These are phyloP conservation scores for Tetrahymena thermophila DNA, from an alignment of 73 alveolate genomes.

Conservation along the genomic window DNA sequence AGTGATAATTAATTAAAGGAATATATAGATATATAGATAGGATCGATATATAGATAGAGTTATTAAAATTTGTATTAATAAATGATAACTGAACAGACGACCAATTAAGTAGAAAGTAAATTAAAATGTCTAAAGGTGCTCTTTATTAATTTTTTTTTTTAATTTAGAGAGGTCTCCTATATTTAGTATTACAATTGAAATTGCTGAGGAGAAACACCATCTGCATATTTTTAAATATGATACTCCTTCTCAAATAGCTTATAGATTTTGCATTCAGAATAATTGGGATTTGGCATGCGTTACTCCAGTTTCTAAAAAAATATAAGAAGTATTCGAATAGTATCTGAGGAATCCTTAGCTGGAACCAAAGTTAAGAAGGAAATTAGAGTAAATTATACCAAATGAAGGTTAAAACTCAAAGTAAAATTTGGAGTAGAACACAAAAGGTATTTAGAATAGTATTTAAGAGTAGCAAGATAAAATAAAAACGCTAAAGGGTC, in stretches of 20 bases:
- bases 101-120: neutral
- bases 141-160: neutral
- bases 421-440: neutral
- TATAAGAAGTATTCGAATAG: neutral
- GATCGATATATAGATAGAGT: neutral
- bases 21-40: too few species aligned
- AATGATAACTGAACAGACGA: neutral
- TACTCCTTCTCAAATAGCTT: neutral
- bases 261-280: neutral
- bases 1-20: too few species aligned
- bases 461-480: neutral
- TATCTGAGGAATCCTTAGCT: neutral
- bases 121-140: neutral
- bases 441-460: neutral
- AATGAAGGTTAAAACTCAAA: neutral
- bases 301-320: neutral
- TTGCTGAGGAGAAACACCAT: neutral
- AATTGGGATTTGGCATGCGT: neutral
- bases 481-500: neutral
- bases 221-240: neutral
- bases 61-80: too few species aligned
- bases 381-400: neutral
- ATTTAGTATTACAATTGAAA: neutral
- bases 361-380: neutral
- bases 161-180: neutral